These are phyloP conservation scores for Populus deltoides DNA, from an alignment of 345 rosid genomes.

Conservation along the genomic window DNA sequence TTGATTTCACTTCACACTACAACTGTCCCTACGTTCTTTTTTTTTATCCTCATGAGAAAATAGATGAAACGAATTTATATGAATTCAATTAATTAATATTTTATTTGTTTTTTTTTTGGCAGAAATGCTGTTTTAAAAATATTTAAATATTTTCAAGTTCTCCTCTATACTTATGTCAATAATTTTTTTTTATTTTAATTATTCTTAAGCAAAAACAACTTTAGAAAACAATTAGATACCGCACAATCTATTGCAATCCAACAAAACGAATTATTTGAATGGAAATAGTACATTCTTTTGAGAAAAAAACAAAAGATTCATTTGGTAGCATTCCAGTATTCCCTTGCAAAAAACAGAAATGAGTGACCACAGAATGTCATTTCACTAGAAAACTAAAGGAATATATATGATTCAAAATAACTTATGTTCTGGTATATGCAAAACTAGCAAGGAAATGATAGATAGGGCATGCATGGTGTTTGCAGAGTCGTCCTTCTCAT, in stretches of 20 bases:
- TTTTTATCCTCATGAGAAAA: neutral
- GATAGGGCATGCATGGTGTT: neutral
- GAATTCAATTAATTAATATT: neutral
- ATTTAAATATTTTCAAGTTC: no score
- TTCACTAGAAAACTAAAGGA: neutral
- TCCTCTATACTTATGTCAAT: no score
- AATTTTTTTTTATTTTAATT: no score
- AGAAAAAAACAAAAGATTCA: neutral
- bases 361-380: constrained; percentile 8
- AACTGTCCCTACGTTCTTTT: neutral
- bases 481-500: neutral
- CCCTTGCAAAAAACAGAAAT: neutral
- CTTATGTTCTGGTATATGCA: neutral
- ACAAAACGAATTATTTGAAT: neutral
- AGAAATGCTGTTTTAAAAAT: no score
- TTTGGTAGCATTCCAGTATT: neutral
- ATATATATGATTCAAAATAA: no score
- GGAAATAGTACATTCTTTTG: neutral
- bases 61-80: neutral
- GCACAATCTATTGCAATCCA: neutral
- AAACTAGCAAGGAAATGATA: neutral
- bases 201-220: no score
- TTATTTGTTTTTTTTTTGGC: no score
- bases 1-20: neutral
- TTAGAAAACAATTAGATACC: no score